Percentiles rank a stretch among this genome's conserved stretches.
These are phyloP conservation scores for Lophiostoma macrostomum DNA, from an alignment of 495 filamentous ascomycete genomes.

Conservation along the genomic window DNA sequence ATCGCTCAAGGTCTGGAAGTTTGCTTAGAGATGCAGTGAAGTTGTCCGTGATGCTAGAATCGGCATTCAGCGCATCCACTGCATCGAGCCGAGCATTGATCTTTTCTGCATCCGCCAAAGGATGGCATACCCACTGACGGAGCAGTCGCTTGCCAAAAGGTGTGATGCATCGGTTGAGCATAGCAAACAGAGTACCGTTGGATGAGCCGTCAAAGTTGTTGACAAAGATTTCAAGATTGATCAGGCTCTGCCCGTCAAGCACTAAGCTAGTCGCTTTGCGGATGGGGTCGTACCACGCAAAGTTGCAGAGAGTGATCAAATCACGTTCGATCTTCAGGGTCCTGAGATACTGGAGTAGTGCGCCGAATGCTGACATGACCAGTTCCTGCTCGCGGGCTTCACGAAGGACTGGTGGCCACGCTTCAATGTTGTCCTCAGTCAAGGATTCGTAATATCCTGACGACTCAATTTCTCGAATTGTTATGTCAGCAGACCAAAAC, in stretches of 20 bases:
- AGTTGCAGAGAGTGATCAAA: slow-evolving; percentile 85
- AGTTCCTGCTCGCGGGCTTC: slow-evolving; percentile 75
- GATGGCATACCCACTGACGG: slow-evolving; percentile 97
- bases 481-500: slow-evolving; percentile 85
- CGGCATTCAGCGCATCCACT: slow-evolving; percentile 86
- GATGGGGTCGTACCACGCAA: slow-evolving; percentile 90
- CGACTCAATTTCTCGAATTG: slow-evolving; percentile 76
- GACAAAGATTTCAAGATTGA: slow-evolving; percentile 94
- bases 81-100: slow-evolving; percentile 97
- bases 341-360: slow-evolving; percentile 80
- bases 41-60: slow-evolving; percentile 70
- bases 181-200: slow-evolving; percentile 82
- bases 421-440: slow-evolving; percentile 59
- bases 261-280: slow-evolving; percentile 89
- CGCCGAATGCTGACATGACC: slow-evolving; percentile 90
- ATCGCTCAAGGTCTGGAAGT: slow-evolving; percentile 89
- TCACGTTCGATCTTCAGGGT: slow-evolving; percentile 82
- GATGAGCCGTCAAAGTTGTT: slow-evolving; percentile 86
- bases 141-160: slow-evolving; percentile 97
- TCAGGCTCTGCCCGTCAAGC: slow-evolving; percentile 91
- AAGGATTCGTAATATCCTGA: slow-evolving; percentile 73
- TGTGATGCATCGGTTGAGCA: slow-evolving; percentile 92
- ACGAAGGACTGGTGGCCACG: slow-evolving; percentile 76
- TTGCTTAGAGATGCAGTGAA: slow-evolving; percentile 82
- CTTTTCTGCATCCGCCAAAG: slow-evolving; percentile 75